phyloP scores from a whole-genome alignment of 345 rosid genomes.

The Combretum micranthum region DNA sequence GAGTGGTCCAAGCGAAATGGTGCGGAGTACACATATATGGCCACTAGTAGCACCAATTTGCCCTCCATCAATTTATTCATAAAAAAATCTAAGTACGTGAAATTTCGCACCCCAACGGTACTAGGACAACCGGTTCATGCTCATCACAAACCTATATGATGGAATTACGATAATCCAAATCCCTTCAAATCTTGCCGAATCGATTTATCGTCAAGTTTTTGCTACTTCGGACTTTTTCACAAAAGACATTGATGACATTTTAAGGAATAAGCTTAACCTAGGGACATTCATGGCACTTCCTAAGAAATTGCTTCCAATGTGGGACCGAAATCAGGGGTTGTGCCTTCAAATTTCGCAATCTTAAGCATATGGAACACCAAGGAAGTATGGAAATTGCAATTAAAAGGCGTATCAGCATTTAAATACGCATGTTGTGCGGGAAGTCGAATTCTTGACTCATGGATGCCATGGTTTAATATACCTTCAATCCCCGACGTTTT shows the following conservation, averaged over 20 bases:
- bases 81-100: conserved; percentile 36
- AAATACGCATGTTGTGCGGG: conserved; percentile 42
- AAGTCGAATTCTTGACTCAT: conserved; percentile 48
- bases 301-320: conserved; percentile 13
- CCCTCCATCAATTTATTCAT: conserved; percentile 67
- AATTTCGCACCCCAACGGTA: conserved; percentile 49
- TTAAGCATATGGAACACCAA: conserved; percentile 73
- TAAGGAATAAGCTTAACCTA: conserved; percentile 36
- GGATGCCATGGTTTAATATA: conserved; percentile 60
- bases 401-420: conserved; percentile 49
- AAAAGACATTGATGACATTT: conserved; percentile 36
- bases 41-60: conserved; percentile 57
- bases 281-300: conserved; percentile 72
- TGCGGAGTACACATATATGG: conserved; percentile 64
- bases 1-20: conserved; percentile 60
- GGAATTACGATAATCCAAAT: conserved; percentile 27
- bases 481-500: conserved; percentile 74
- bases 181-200: conserved; percentile 22
- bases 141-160: conserved; percentile 33
- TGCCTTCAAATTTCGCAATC: conserved; percentile 42
- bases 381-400: conserved; percentile 50
- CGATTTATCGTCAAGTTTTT: conserved; percentile 34
- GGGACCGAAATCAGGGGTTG: conserved; percentile 28
- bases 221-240: conserved; percentile 55
- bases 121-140: conserved; percentile 76